A percentile compares a stretch with the other conserved stretches of the same genome.
phyloP scores from a whole-genome alignment of 1,139 yeast species.

The Pichia sp. region DNA sequence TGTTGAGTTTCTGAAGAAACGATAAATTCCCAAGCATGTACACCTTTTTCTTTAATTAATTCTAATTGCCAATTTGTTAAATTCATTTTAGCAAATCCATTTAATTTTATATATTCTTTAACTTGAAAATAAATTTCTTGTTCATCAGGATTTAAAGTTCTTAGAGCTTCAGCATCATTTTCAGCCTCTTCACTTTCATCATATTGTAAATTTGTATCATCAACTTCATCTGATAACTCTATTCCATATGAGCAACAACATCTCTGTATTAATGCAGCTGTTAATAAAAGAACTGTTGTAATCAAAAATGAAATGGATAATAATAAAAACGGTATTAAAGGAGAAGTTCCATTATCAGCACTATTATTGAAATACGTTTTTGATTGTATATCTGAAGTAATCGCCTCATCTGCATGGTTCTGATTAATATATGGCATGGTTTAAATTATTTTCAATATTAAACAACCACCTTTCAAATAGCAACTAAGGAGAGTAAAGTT shows the following conservation, averaged over 20 bases:
- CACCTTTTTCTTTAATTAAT: slow-evolving; percentile 85
- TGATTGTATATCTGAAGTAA: neutral
- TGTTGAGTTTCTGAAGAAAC: slow-evolving; percentile 60
- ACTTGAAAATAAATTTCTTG: slow-evolving; percentile 77
- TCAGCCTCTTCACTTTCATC: slow-evolving; percentile 50
- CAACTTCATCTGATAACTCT: slow-evolving; percentile 23
- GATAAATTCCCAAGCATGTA: slow-evolving; percentile 86
- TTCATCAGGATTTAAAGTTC: slow-evolving; percentile 61
- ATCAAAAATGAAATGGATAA: slow-evolving; percentile 20
- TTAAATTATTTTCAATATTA: neutral
- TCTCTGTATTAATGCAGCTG: slow-evolving; percentile 14
- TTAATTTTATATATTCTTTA: slow-evolving; percentile 46
- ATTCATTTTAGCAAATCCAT: slow-evolving; percentile 45
- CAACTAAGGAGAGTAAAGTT: too few relatives aligned
- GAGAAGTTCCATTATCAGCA: slow-evolving; percentile 6
- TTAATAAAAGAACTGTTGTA: slow-evolving; percentile 13
- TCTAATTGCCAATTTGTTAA: slow-evolving; percentile 45
- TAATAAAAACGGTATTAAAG: slow-evolving; percentile 18
- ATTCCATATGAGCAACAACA: slow-evolving; percentile 15
- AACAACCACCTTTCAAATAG: too few relatives aligned
- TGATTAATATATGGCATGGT: neutral
- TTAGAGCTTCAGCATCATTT: slow-evolving; percentile 54
- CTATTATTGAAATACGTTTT: neutral
- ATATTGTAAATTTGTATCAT: slow-evolving; percentile 52
- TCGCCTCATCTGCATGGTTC: neutral